Evolutionary conservation across 129 eudicot genomes (phyloP).

Genomic region (Oenanthe sinensis): DNA sequence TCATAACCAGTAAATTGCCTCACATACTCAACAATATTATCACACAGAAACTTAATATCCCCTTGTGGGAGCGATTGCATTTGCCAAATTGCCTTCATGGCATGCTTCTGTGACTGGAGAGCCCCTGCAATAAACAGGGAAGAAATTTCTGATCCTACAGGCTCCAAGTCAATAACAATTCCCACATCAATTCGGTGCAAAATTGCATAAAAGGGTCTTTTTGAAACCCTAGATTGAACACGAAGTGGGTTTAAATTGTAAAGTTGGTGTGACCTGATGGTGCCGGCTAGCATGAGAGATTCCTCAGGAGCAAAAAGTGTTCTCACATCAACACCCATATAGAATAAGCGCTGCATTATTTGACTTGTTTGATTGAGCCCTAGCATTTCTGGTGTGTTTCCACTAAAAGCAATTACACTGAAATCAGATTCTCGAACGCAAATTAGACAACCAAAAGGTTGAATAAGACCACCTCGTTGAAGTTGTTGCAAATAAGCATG

Average conservation of each 20-base stretch:
- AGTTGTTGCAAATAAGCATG: conserved; percentile 68
- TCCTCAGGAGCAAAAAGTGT: conserved; percentile 66
- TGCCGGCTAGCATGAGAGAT: conserved; percentile 45
- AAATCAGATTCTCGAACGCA: conserved; percentile 52
- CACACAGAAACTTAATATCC: conserved; percentile 76
- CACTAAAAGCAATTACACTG: conserved; percentile 61
- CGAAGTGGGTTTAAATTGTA: conserved; percentile 68
- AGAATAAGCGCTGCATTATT: conserved; percentile 30
- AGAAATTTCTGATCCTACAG: conserved; percentile 77
- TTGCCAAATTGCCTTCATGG: conserved; percentile 75
- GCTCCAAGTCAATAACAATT: conserved; percentile 82
- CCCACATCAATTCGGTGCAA: conserved; percentile 89
- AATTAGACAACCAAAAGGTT: conserved; percentile 89
- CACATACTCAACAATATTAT: conserved; percentile 69
- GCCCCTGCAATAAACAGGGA: conserved; percentile 85
- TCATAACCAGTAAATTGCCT: conserved; percentile 87
- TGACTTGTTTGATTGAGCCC: conserved; percentile 59
- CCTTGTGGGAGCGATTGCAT: conserved; percentile 92
- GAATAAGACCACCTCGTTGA: conserved; percentile 85
- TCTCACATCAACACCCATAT: conserved; percentile 64
- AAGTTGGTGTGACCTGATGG: conserved; percentile 68
- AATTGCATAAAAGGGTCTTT: conserved; percentile 88
- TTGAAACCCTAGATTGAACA: conserved; percentile 66
- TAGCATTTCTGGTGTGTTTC: conserved; percentile 73
- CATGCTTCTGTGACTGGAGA: conserved; percentile 93